Percentiles rank a stretch among this genome's conserved stretches.
phyloP scores from a whole-genome alignment of 2,329 filamentous ascomycete genomes.

The Hymenotorrendiella dingleyae region DNA sequence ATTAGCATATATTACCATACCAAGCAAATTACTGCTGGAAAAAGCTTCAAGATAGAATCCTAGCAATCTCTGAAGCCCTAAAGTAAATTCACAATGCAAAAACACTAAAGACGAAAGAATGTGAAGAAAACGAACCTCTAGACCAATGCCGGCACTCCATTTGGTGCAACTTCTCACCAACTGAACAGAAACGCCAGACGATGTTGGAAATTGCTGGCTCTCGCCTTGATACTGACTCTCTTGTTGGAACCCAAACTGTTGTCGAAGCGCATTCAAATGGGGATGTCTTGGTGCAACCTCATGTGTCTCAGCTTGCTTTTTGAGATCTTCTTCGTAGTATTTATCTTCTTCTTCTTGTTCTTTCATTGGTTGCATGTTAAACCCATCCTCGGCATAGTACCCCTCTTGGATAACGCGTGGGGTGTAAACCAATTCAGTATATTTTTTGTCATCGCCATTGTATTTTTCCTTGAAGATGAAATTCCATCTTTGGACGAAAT shows the following conservation, averaged over 20 bases:
- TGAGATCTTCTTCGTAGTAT: slow-evolving; percentile 1
- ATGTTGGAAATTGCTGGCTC: neutral
- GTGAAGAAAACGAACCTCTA: slow-evolving; percentile 43
- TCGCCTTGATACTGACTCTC: neutral
- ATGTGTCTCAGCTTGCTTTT: too few relatives aligned
- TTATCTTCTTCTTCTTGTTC: slow-evolving; percentile 1
- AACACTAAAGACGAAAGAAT: neutral
- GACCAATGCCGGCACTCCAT: slow-evolving; percentile 54
- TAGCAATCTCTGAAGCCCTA: too few relatives aligned
- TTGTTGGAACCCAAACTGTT: slow-evolving; percentile 1
- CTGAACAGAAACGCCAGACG: slow-evolving; percentile 28
- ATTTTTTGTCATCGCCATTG: slow-evolving; percentile 39
- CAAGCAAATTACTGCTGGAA: too few relatives aligned
- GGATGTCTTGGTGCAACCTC: neutral
- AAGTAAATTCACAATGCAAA: too few relatives aligned
- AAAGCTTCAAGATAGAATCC: too few relatives aligned
- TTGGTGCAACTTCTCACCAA: slow-evolving; percentile 41
- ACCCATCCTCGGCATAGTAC: slow-evolving; percentile 24
- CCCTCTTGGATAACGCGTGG: slow-evolving; percentile 17
- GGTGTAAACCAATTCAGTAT: slow-evolving; percentile 27
- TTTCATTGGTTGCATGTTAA: slow-evolving; percentile 8
- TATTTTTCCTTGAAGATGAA: slow-evolving; percentile 87
- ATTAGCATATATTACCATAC: too few relatives aligned
- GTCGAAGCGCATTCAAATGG: slow-evolving; percentile 1
- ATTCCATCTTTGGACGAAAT: slow-evolving; percentile 88